phyloP scores from a whole-genome alignment of 2,329 filamentous ascomycete species.

The Pseudogymnoascus pannorum region DNA sequence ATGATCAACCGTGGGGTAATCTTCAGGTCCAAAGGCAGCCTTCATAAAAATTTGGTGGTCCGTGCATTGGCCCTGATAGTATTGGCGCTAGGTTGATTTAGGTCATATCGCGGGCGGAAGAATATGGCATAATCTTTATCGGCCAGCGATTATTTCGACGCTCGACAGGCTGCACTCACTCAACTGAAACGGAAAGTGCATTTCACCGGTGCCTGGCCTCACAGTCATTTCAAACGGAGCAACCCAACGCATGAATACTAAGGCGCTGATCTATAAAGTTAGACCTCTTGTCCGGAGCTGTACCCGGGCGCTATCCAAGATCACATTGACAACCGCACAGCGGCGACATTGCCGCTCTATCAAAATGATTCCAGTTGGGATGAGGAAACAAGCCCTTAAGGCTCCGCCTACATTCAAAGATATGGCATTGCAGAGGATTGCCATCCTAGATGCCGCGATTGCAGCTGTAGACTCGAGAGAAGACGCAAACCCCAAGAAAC shows the following conservation, averaged over 20 bases:
- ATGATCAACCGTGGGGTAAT: constrained; percentile 2
- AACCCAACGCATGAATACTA: background rate
- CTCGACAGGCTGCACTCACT: background rate
- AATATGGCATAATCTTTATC: constrained; percentile 9
- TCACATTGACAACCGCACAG: background rate
- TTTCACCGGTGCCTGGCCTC: constrained; percentile 4
- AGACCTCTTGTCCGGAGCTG: background rate
- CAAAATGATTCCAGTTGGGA: constrained; percentile 4
- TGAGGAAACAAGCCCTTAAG: background rate
- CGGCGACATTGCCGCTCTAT: background rate
- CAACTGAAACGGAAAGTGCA: background rate
- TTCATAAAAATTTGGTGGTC: constrained; percentile 8
- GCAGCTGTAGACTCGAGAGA: background rate
- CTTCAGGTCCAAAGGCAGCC: background rate
- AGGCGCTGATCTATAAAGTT: background rate
- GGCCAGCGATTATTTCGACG: background rate
- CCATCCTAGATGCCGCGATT: background rate
- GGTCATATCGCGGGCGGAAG: background rate
- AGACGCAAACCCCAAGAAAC: background rate
- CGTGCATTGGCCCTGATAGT: background rate
- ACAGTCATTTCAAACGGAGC: background rate
- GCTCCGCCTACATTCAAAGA: background rate
- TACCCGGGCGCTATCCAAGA: background rate
- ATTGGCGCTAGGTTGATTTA: background rate
- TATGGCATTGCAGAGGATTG: background rate